Evolutionary conservation across 805 yeast species (phyloP).

Genomic region (Starmerella khaoyaiensis): DNA sequence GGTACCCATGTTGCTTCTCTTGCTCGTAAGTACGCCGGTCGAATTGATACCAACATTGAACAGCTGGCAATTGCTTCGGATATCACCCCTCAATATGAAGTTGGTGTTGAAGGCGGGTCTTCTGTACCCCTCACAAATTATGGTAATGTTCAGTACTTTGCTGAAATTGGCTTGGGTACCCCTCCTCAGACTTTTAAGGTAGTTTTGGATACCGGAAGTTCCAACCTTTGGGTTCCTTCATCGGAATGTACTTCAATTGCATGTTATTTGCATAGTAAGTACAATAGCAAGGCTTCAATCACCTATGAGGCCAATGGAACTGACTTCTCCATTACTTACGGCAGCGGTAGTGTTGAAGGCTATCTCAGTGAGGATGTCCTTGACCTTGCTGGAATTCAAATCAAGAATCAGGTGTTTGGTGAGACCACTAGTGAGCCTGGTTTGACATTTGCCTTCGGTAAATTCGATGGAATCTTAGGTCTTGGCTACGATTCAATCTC

Average conservation of each 20-base stretch:
- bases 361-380: conserved; percentile 78
- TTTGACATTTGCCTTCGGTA: conserved; percentile 94
- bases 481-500: conserved; percentile 87
- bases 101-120: conserved; percentile 15
- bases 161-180: conserved; percentile 82
- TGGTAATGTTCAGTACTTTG: conserved; percentile 88
- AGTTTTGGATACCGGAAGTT: conserved; percentile 88
- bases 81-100: conserved; percentile 14
- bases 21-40: conserved; percentile 21
- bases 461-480: conserved; percentile 95
- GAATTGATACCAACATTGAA: conserved; percentile 7
- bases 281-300: conserved; percentile 70
- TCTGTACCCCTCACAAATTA: conserved; percentile 78
- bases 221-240: conserved; percentile 95
- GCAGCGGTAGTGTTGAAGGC: conserved; percentile 87
- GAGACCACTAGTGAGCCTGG: conserved; percentile 98
- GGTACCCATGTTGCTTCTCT: conserved; percentile 20
- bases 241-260: conserved; percentile 83
- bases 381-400: conserved; percentile 67
- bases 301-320: conserved; percentile 80
- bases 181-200: conserved; percentile 93
- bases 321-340: conserved; percentile 74
- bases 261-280: conserved; percentile 85
- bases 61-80: conserved; percentile 9
- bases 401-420: conserved; percentile 85